Evolutionary conservation across 352 stramenopile species (phyloP).

Genomic region (Peronospora destructor): DNA sequence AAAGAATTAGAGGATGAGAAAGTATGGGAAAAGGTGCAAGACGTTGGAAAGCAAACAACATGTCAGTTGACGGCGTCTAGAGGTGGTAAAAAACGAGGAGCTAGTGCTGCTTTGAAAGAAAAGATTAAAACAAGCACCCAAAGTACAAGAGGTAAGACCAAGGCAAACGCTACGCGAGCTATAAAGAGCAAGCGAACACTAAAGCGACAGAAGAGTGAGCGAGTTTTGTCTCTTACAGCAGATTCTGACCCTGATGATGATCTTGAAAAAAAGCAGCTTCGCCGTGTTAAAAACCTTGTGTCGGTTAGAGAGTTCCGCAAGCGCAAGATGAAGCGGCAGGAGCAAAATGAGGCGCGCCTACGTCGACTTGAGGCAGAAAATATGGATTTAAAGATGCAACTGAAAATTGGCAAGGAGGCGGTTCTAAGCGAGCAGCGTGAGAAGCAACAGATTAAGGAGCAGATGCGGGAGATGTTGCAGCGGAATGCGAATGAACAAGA

Average conservation of each 20-base stretch:
- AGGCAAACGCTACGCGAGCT: neutral
- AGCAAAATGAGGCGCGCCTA: constrained; percentile 60
- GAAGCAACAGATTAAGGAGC: constrained; percentile 73
- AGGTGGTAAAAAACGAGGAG: constrained; percentile 3
- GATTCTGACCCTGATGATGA: constrained; percentile 28
- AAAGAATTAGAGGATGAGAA: constrained; percentile 17
- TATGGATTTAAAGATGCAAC: constrained; percentile 69
- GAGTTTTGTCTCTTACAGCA: constrained; percentile 7
- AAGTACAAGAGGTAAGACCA: constrained; percentile 13
- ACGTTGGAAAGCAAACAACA: constrained; percentile 1
- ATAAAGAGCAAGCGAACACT: constrained; percentile 20
- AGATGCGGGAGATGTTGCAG: constrained; percentile 73
- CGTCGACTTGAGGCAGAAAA: constrained; percentile 66
- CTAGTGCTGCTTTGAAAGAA: constrained; percentile 2
- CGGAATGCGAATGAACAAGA: constrained; percentile 60
- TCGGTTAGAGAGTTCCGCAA: constrained; percentile 74
- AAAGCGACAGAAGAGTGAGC: constrained; percentile 25
- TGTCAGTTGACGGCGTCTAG: neutral
- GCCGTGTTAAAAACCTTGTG: constrained; percentile 66
- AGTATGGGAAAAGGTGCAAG: constrained; percentile 4
- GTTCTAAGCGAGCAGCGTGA: constrained; percentile 65
- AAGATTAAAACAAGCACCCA: constrained; percentile 1
- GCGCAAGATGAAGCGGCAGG: constrained; percentile 65
- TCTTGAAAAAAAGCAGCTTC: constrained; percentile 48
- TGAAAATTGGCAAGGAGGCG: constrained; percentile 78